Base-by-base conservation (phyloP, 2,329 filamentous ascomycete genomes). In the Ophiosphaerella narmari region DNA sequence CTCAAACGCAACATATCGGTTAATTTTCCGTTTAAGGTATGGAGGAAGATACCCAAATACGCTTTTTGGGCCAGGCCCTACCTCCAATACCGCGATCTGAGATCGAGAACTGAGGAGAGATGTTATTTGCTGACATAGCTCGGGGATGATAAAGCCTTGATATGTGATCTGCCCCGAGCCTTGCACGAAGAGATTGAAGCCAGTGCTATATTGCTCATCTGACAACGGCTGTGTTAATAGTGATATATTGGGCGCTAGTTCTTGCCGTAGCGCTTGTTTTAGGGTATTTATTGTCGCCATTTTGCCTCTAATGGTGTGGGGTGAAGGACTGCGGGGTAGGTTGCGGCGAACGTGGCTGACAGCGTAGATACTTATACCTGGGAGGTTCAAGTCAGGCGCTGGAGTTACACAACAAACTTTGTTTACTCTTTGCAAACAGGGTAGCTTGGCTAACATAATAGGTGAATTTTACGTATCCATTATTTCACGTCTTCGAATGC, bases 51-150 rank as follows among this genome's bases (percentile, higher is more conserved):
- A 43, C 47, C 71, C 79, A 40, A 87, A 72, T 6, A 87, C 59
- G 57, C 76, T 86, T 65, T 77, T 74, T 0, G 81, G 78, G 7
- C 84, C 84, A 0, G 85, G 82, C 55, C 82, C 82, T 42, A 86
- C 80, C 58, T 87, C 85, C 5, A 87, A 73, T 13, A 79, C 76
- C 3, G 83, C 85, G 52, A 86, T 67, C 11, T 60, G 39, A 23
- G 5, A 42, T 26, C 72, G 74, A 5, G 77, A 77, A 32, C 70
- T 60, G 55, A 79, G 65, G 31, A 82, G 69, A 46, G 74, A 58
- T 1, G 46, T 41, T 2, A 85, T 57, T 0, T 81, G 52, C 32
- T 67, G 59, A 42, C 70, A 68, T 5, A 85, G 67, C 36, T 82
- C 75, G 39, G 82, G 80, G 37, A 79, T 68, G 29, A 84, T 77